Evolutionary conservation across 257 asterid genomes (phyloP), one percentile per base, ranked within the genome.

Genomic region (Mentha longifolia): DNA sequence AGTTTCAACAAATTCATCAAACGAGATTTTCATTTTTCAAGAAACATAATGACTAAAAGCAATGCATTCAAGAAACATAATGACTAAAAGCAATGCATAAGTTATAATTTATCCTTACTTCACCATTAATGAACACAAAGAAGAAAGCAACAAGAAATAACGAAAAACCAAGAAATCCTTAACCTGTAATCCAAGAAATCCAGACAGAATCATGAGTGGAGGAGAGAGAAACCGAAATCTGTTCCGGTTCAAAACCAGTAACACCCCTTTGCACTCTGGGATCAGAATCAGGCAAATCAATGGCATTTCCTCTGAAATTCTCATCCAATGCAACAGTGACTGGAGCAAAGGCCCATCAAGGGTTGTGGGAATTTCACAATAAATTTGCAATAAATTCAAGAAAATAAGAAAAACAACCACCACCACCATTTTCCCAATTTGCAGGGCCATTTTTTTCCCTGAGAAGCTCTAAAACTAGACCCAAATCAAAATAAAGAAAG

Each of bases 101-200:
- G 25, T 22, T 22, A 22, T 22, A 22, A 74, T 19, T 5, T 60
- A 71, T 42, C 43, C 30, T 17, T 3, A 14, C 0, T 58, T 58
- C 61, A 13, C 12, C 46, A 17, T 56, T 1, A 16, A 25, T 20
- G 42, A 43, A 43, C 7, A 7, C 20, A 63, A 20, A 2, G 16
- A 12, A 39, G 11, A 15, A 2, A 47, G 5, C 14, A 72, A 9
- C 69, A 0, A 7, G 20, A 56, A 39, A 5, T 4, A 42, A 4
- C 56, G 6, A 46, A 67, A 67, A 42, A 35, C 25, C 25, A 55
- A 66, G 43, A 42, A 19, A 30, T 33, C 2, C 2, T 28, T 41
- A 73, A 93, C 98, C 99, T 76, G 97, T 89, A 59, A 94, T 76
- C 99, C 99, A 94, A 52, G 99, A 94, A 76, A 94, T 76, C 99